Percentiles rank a stretch among this genome's conserved stretches.
These are phyloP conservation scores for Aspergillus proliferans DNA, from an alignment of 2,329 filamentous ascomycete species.

Conservation along the genomic window DNA sequence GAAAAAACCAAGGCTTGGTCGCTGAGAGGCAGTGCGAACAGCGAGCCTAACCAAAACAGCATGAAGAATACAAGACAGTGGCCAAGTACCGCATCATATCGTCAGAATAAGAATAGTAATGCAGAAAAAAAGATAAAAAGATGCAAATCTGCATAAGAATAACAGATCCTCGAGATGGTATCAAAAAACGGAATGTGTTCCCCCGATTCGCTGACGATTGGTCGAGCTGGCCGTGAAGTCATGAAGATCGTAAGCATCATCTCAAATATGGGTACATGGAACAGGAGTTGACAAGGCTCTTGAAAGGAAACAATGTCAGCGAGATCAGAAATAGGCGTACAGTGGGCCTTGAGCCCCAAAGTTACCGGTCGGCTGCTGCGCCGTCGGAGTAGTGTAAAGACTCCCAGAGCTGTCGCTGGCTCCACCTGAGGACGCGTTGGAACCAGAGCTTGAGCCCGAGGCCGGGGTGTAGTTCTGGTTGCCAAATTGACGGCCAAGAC, in stretches of 20 bases:
- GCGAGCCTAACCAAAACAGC: not conserved
- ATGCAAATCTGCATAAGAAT: conserved; percentile 15
- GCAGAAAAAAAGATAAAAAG: conserved; percentile 15
- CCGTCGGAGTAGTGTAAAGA: conserved; percentile 25
- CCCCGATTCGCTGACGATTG: conserved; percentile 21
- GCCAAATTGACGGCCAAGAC: conserved; percentile 20
- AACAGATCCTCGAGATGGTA: conserved; percentile 17
- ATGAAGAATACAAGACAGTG: conserved; percentile 17
- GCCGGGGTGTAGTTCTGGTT: conserved; percentile 18
- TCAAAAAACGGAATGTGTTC: conserved; percentile 8
- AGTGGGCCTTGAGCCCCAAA: conserved; percentile 22
- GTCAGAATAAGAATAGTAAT: conserved; percentile 10
- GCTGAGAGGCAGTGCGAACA: not conserved
- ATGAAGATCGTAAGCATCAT: conserved; percentile 33
- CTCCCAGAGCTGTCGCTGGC: conserved; percentile 19
- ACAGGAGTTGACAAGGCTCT: conserved; percentile 14
- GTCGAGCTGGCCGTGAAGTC: conserved; percentile 21
- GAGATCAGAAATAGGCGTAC: conserved; percentile 29
- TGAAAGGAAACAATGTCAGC: conserved; percentile 7
- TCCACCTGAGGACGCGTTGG: conserved; percentile 22
- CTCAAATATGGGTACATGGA: conserved; percentile 31
- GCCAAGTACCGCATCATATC: conserved; percentile 12
- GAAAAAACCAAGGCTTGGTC: not conserved
- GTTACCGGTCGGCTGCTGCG: conserved; percentile 22
- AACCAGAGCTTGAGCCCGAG: conserved; percentile 13